phyloP scores from a whole-genome alignment of 768 basidiomycete species.

The Auriscalpium orientale region DNA sequence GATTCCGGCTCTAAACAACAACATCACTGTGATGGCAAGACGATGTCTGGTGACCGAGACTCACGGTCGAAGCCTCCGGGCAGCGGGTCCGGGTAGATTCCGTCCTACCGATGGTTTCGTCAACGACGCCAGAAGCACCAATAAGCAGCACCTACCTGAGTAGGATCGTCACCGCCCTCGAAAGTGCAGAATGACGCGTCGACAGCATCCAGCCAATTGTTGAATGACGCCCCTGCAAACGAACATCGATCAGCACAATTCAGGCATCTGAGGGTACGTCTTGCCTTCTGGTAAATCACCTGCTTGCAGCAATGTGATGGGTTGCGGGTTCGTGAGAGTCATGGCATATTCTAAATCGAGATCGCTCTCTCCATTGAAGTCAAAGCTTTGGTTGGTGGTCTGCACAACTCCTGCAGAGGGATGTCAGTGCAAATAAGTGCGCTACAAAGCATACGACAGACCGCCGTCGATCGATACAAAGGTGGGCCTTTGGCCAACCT shows the following conservation, averaged over 20 bases:
- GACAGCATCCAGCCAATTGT: conserved; percentile 16
- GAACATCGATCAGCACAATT: no score
- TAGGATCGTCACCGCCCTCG: conserved; percentile 2
- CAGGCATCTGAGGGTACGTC: no score
- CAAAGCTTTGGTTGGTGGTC: conserved; percentile 35
- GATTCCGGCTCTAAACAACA: conserved; percentile 21
- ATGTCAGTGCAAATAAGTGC: no score
- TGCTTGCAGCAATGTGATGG: not conserved
- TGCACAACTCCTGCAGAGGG: conserved; percentile 30
- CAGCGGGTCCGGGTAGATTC: conserved; percentile 33
- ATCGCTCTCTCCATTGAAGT: conserved; percentile 56
- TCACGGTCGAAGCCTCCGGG: conserved; percentile 33
- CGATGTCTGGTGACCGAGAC: not conserved
- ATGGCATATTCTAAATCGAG: conserved; percentile 70
- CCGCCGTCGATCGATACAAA: conserved; percentile 30
- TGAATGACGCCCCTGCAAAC: conserved; percentile 1
- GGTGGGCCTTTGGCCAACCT: conserved; percentile 32
- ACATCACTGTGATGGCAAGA: no score
- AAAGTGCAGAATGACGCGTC: conserved; percentile 10
- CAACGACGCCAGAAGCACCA: no score
- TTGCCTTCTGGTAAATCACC: not conserved
- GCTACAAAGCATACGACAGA: conserved; percentile 9
- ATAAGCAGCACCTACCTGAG: not conserved
- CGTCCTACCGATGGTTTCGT: conserved; percentile 19
- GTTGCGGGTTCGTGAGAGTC: conserved; percentile 33